Evolutionary conservation across 192 early-diverging fungal genomes (phyloP).

Genomic region (Backusella mclennaniae): DNA sequence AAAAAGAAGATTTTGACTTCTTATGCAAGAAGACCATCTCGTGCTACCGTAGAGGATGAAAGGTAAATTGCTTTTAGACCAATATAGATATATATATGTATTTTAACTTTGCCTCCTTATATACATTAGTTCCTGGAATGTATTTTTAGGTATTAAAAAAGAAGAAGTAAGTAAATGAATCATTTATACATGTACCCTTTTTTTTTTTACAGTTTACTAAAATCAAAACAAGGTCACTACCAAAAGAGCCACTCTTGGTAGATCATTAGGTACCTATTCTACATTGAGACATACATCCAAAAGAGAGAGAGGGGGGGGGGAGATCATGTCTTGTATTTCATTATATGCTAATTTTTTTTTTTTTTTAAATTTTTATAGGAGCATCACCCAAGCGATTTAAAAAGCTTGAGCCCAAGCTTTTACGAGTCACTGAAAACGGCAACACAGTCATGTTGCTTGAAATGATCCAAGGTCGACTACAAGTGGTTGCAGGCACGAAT

Average conservation of each 20-base stretch:
- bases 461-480: conserved; percentile 46
- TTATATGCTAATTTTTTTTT: not conserved
- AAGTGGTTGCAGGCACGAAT: conserved; percentile 58
- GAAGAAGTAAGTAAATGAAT: conserved; percentile 4
- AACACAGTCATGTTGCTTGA: conserved; percentile 60
- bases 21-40: conserved; percentile 5
- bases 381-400: not conserved
- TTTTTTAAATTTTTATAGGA: not conserved
- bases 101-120: not conserved
- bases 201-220: not conserved
- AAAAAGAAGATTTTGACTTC: conserved; percentile 5
- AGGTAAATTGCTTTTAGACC: not conserved
- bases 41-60: not conserved
- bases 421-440: conserved; percentile 56
- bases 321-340: not conserved
- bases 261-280: not conserved
- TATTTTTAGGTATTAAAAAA: not conserved
- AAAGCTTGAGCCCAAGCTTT: not conserved
- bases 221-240: not conserved
- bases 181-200: not conserved
- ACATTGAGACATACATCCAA: not conserved
- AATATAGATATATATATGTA: not conserved
- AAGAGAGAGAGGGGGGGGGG: not conserved
- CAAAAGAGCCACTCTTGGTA: not conserved
- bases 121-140: conserved; percentile 10